These are phyloP conservation scores for Lignosus rhinocerotis DNA, from an alignment of 1,284 basidiomycete genomes.

Conservation along the genomic window DNA sequence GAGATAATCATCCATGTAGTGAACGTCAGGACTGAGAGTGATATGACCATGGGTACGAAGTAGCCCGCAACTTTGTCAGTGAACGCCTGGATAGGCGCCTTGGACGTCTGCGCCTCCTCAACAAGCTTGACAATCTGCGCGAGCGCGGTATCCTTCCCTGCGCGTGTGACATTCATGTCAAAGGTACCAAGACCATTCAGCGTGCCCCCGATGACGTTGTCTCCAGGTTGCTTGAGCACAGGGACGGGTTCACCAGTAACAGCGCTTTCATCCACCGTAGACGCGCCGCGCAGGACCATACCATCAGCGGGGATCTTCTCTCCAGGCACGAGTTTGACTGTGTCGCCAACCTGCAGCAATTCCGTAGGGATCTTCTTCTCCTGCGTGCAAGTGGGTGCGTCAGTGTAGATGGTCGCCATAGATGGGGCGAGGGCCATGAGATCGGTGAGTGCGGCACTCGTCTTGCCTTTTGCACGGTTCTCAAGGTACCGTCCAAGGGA, in stretches of 20 bases:
- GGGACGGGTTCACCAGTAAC: conserved; percentile 97
- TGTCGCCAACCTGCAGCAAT: conserved; percentile 92
- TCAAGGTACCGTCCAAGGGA: conserved; percentile 95
- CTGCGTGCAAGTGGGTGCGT: conserved; percentile 73
- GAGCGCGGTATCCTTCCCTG: conserved; percentile 94
- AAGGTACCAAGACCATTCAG: conserved; percentile 96
- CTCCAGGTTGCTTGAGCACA: conserved; percentile 80
- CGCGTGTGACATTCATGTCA: conserved; percentile 93
- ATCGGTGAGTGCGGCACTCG: conserved; percentile 93
- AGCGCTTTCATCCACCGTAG: conserved; percentile 93
- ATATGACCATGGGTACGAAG: conserved; percentile 93
- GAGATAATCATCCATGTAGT: conserved; percentile 83
- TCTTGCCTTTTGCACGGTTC: conserved; percentile 96
- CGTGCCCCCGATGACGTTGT: conserved; percentile 92
- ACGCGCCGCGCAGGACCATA: conserved; percentile 82
- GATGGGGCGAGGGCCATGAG: conserved; percentile 94
- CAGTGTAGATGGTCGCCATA: conserved; percentile 93
- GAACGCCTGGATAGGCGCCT: conserved; percentile 97
- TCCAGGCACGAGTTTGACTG: conserved; percentile 92
- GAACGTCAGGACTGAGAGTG: conserved; percentile 83
- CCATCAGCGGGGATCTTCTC: conserved; percentile 98
- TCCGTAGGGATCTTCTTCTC: conserved; percentile 94
- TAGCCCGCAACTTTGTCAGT: conserved; percentile 93
- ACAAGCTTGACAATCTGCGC: conserved; percentile 97
- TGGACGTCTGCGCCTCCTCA: conserved; percentile 96